A percentile compares a stretch with the other conserved stretches of the same genome.
These are phyloP conservation scores for Beauveria scarabaeidicola DNA, from an alignment of 2,329 filamentous ascomycete species.

Conservation along the genomic window DNA sequence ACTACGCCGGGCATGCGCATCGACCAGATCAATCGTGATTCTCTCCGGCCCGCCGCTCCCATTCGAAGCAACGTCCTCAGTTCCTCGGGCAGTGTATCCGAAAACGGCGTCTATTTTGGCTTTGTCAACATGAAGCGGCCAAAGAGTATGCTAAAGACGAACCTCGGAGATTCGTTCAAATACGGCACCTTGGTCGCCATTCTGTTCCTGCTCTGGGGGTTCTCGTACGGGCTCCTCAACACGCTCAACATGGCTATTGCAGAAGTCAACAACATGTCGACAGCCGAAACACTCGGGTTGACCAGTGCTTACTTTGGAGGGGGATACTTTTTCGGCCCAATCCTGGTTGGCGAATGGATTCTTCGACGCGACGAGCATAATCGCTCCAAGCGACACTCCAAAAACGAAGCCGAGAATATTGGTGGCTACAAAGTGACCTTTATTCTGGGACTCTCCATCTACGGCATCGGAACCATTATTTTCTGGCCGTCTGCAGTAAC, in stretches of 20 bases:
- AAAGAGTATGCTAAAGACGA: conserved; percentile 62
- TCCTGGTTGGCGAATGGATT: conserved; percentile 62
- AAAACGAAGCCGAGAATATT: conserved; percentile 34
- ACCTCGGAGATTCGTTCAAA: conserved; percentile 55
- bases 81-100: conserved; percentile 27
- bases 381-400: conserved; percentile 32
- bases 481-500: conserved; percentile 77
- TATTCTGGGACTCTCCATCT: conserved; percentile 66
- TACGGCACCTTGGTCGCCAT: conserved; percentile 69
- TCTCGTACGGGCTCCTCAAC: conserved; percentile 81
- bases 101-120: conserved; percentile 58
- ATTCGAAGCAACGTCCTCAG: conserved; percentile 25
- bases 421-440: conserved; percentile 74
- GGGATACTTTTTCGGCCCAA: conserved; percentile 60
- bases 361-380: conserved; percentile 58
- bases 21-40: conserved; percentile 1
- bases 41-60: conserved; percentile 6
- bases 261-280: conserved; percentile 50
- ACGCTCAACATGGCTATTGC: conserved; percentile 68
- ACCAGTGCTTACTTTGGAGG: conserved; percentile 64
- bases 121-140: conserved; percentile 64
- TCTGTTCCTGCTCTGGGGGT: conserved; percentile 82
- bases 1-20: conserved; percentile 31
- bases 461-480: conserved; percentile 69
- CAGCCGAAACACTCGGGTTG: conserved; percentile 56